phyloP scores from a whole-genome alignment of 768 basidiomycete genomes.

The Serpula lacrymans region DNA sequence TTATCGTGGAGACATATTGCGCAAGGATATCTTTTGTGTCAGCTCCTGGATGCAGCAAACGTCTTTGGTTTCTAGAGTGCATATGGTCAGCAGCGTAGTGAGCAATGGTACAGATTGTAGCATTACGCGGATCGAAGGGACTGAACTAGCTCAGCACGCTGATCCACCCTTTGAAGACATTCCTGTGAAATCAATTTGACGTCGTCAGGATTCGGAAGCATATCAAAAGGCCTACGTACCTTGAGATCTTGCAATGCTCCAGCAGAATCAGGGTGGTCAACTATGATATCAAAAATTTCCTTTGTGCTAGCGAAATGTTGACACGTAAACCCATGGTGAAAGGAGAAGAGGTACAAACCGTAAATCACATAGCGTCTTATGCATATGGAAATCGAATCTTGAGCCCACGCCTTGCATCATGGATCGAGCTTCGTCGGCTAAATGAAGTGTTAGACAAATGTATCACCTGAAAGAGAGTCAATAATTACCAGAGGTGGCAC shows the following conservation, averaged over 20 bases:
- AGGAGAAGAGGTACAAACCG: conserved; percentile 48
- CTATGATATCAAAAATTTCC: conserved; percentile 95
- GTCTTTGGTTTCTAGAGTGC: conserved; percentile 65
- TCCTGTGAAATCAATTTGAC: conserved; percentile 44
- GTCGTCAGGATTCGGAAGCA: background rate
- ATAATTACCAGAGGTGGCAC: conserved; percentile 51
- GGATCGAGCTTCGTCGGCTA: conserved; percentile 67
- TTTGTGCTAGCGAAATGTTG: conserved; percentile 41
- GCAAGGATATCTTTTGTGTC: conserved; percentile 88
- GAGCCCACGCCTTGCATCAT: conserved; percentile 77
- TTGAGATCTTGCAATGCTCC: conserved; percentile 84
- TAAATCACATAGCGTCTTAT: conserved; percentile 85
- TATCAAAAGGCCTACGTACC: conserved; percentile 39
- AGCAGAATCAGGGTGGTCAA: conserved; percentile 87
- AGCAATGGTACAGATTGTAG: too few relatives aligned
- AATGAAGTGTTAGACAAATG: conserved; percentile 6
- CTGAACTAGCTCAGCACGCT: conserved; percentile 71
- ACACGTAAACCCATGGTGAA: background rate
- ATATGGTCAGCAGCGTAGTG: conserved; percentile 6
- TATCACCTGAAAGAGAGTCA: conserved; percentile 6
- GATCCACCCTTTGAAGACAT: conserved; percentile 77
- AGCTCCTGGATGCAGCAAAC: conserved; percentile 92
- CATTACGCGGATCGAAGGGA: conserved; percentile 77
- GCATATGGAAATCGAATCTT: conserved; percentile 89
- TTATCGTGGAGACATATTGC: conserved; percentile 91